Evolutionary conservation across 2,329 filamentous ascomycete genomes (phyloP).

Genomic region (Diplodia scrobiculata): DNA sequence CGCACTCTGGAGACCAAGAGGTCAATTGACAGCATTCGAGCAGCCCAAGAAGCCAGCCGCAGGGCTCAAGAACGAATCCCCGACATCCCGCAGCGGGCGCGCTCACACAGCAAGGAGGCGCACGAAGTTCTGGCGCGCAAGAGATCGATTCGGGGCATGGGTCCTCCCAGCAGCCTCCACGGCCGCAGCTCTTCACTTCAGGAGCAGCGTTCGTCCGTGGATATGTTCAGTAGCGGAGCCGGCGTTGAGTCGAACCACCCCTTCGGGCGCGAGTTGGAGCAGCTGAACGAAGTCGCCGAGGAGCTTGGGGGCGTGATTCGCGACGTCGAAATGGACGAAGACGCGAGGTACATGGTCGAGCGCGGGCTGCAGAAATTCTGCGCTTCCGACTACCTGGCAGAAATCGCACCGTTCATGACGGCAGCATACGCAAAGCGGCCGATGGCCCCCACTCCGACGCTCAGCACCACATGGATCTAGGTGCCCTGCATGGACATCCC

Average conservation of each 20-base stretch:
- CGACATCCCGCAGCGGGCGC: slow-evolving; percentile 72
- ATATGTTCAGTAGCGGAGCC: slow-evolving; percentile 47
- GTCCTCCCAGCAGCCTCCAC: slow-evolving; percentile 42
- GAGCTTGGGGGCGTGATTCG: slow-evolving; percentile 68
- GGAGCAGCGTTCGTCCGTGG: slow-evolving; percentile 55
- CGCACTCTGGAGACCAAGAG: slow-evolving; percentile 10
- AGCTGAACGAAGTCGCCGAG: slow-evolving; percentile 90
- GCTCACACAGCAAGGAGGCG: slow-evolving; percentile 86
- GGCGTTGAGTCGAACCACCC: slow-evolving; percentile 61
- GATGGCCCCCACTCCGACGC: slow-evolving; percentile 20
- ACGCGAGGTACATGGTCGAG: slow-evolving; percentile 68
- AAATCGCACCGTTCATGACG: slow-evolving; percentile 67
- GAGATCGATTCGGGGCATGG: slow-evolving; percentile 58
- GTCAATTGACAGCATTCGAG: slow-evolving; percentile 24
- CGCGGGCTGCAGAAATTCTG: slow-evolving; percentile 72
- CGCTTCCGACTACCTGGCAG: slow-evolving; percentile 79
- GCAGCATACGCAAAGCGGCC: slow-evolving; percentile 8
- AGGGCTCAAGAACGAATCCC: slow-evolving; percentile 60
- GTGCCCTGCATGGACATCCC: background rate
- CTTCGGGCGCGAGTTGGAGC: slow-evolving; percentile 85
- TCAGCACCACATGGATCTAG: slow-evolving; percentile 28
- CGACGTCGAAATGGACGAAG: slow-evolving; percentile 69
- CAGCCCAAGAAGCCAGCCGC: slow-evolving; percentile 13
- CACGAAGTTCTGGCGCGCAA: slow-evolving; percentile 74
- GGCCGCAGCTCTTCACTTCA: slow-evolving; percentile 60